These are phyloP conservation scores for Gaillardinia entomophila DNA, from an alignment of 805 yeast species.

Conservation along the genomic window DNA sequence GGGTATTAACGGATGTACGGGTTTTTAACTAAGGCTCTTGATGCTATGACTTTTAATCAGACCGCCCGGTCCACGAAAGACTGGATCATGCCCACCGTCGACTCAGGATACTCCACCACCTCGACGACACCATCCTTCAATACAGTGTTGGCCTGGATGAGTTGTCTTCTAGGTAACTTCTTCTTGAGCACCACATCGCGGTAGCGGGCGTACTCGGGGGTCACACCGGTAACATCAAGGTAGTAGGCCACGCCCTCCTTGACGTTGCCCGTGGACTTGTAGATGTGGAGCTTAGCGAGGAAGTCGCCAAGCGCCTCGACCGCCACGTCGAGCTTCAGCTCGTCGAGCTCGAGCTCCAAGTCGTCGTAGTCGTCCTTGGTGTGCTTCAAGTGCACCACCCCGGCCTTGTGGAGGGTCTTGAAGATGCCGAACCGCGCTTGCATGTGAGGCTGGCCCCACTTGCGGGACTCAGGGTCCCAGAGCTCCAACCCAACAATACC, in stretches of 20 bases:
- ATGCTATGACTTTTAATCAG: constrained; percentile 5
- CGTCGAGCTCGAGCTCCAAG: constrained; percentile 54
- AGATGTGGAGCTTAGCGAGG: constrained; percentile 67
- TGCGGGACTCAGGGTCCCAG: constrained; percentile 76
- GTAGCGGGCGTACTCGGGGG: constrained; percentile 54
- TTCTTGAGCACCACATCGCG: constrained; percentile 65
- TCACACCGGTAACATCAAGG: constrained; percentile 61
- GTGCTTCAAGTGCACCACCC: constrained; percentile 53
- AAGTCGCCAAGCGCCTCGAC: constrained; percentile 69
- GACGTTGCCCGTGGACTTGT: constrained; percentile 72
- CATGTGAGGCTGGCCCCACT: constrained; percentile 96
- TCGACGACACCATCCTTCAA: constrained; percentile 38
- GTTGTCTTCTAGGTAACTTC: constrained; percentile 79
- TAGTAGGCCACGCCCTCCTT: constrained; percentile 60
- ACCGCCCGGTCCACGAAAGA: constrained; percentile 55
- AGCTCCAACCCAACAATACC: constrained; percentile 78
- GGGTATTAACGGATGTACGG: too few relatives aligned
- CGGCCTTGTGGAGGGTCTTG: constrained; percentile 66
- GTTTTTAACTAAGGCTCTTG: not conserved
- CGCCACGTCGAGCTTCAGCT: constrained; percentile 61
- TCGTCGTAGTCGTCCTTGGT: constrained; percentile 50
- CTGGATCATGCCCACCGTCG: constrained; percentile 70
- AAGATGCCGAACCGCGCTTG: constrained; percentile 86
- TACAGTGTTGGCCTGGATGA: constrained; percentile 76
- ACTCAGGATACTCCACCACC: constrained; percentile 70